Conservation (phyloP, 345 rosid genomes). For the Hirschfeldia incana region DNA sequence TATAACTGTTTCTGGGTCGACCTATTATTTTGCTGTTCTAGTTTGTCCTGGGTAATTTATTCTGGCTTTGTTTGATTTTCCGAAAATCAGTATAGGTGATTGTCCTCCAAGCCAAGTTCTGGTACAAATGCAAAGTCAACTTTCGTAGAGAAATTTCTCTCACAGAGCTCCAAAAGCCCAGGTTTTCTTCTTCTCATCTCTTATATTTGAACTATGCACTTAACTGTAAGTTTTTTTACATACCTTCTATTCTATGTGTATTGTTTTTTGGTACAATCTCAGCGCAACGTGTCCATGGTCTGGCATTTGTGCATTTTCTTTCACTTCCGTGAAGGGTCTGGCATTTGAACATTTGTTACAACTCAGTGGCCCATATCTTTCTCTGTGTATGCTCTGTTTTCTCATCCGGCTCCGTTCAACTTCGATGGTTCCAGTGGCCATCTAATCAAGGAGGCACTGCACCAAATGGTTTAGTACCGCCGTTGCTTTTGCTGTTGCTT, state of each 20-base stretch:
- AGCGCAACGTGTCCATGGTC: conserved; percentile 4
- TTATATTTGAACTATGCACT: conserved; percentile 7
- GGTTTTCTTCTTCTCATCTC: conserved; percentile 49
- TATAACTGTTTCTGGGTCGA: background rate
- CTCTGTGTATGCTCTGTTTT: conserved; percentile 97
- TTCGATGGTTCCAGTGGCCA: conserved; percentile 98
- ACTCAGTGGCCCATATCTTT: conserved; percentile 96
- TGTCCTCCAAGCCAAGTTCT: conserved; percentile 81
- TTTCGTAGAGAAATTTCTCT: conserved; percentile 93
- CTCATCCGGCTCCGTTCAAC: conserved; percentile 96
- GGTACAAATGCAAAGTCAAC: conserved; percentile 62
- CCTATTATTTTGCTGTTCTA: background rate
- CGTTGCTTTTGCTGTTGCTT: too few species aligned
- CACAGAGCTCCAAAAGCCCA: conserved; percentile 90
- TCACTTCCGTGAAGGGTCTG: background rate
- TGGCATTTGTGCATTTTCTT: background rate
- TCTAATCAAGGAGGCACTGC: conserved; percentile 65
- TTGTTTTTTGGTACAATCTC: background rate
- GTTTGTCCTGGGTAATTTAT: background rate
- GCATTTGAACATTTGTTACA: conserved; percentile 45
- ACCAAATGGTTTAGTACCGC: conserved; percentile 82
- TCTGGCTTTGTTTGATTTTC: conserved; percentile 32
- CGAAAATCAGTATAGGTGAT: conserved; percentile 94
- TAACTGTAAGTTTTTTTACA: background rate
- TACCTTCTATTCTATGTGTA: background rate